phyloP scores from a whole-genome alignment of 306 rosid species.

The Begonia masoniana region DNA sequence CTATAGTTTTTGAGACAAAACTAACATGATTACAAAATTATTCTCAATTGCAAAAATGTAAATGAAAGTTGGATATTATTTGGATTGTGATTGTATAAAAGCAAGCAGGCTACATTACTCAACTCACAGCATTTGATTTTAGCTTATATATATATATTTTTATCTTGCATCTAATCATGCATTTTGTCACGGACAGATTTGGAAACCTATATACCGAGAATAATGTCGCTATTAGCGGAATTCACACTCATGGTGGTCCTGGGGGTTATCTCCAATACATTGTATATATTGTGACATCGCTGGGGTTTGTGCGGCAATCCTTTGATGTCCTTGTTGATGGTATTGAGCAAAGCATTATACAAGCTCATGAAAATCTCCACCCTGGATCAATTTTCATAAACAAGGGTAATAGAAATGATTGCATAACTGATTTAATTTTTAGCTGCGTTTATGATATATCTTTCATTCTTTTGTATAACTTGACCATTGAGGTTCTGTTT shows the following conservation, averaged over 20 bases:
- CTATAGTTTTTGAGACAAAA: too few species aligned
- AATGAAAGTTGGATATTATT: too few species aligned
- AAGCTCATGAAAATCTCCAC: conserved; percentile 78
- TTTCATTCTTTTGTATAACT: conserved; percentile 3
- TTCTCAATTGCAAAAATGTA: too few species aligned
- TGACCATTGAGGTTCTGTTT: too few species aligned
- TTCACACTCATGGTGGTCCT: conserved; percentile 95
- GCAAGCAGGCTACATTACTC: too few species aligned
- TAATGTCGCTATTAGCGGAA: conserved; percentile 93
- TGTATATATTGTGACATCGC: conserved; percentile 69
- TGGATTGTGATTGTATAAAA: too few species aligned
- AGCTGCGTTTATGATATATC: neutral
- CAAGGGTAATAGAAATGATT: conserved; percentile 39
- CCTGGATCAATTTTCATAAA: conserved; percentile 66
- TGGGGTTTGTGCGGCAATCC: conserved; percentile 86
- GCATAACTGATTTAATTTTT: neutral
- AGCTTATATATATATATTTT: too few species aligned
- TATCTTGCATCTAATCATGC: too few species aligned
- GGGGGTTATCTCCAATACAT: conserved; percentile 95
- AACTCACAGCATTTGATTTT: too few species aligned
- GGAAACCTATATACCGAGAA: conserved; percentile 72
- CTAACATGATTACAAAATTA: too few species aligned
- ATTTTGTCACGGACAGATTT: conserved; percentile 27
- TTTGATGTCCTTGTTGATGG: conserved; percentile 84
- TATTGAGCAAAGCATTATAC: conserved; percentile 66